Percentiles rank a stretch among this genome's conserved stretches.
Conservation (phyloP, 768 basidiomycete genomes). For the Lactarius vividus region DNA sequence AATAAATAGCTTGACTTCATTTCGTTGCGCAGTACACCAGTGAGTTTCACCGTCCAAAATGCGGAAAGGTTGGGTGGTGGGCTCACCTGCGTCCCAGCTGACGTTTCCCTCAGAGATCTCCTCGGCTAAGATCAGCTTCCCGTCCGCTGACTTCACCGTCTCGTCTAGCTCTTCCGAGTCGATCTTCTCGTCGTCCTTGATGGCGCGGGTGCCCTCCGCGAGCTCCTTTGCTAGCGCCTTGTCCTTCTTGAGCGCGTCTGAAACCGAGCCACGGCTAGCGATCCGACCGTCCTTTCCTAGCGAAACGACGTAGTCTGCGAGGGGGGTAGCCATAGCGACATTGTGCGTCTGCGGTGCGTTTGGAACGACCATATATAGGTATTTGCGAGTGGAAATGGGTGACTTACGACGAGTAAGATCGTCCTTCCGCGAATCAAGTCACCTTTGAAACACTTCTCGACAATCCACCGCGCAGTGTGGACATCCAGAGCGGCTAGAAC, state of each 20-base stretch:
- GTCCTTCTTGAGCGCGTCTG: conserved; percentile 46
- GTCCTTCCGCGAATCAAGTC: conserved; percentile 49
- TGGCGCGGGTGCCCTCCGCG: conserved; percentile 28
- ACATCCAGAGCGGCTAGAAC: conserved; percentile 52
- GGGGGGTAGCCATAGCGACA: conserved; percentile 49
- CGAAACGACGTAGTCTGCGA: conserved; percentile 57
- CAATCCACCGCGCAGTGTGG: conserved; percentile 51
- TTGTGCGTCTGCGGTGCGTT: conserved; percentile 44
- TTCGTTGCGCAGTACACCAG: conserved; percentile 21
- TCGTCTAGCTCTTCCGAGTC: conserved; percentile 29
- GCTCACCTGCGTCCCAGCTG: conserved; percentile 44
- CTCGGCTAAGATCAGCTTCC: conserved; percentile 63
- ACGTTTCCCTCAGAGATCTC: conserved; percentile 61
- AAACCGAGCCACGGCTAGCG: conserved; percentile 46
- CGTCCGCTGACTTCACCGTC: conserved; percentile 35
- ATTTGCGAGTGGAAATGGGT: background rate
- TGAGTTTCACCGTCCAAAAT: background rate
- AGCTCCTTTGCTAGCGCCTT: conserved; percentile 34
- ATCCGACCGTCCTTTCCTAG: conserved; percentile 54
- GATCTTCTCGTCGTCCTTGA: conserved; percentile 31
- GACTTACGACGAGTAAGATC: conserved; percentile 48
- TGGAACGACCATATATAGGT: background rate
- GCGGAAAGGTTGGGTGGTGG: conserved; percentile 13
- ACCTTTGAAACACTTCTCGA: conserved; percentile 48
- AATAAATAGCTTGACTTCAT: conserved; percentile 35